Percentiles rank a stretch among this genome's conserved stretches.
These are phyloP conservation scores for Allomyces macrogynus DNA, from an alignment of 192 early-diverging fungal genomes.

Conservation along the genomic window DNA sequence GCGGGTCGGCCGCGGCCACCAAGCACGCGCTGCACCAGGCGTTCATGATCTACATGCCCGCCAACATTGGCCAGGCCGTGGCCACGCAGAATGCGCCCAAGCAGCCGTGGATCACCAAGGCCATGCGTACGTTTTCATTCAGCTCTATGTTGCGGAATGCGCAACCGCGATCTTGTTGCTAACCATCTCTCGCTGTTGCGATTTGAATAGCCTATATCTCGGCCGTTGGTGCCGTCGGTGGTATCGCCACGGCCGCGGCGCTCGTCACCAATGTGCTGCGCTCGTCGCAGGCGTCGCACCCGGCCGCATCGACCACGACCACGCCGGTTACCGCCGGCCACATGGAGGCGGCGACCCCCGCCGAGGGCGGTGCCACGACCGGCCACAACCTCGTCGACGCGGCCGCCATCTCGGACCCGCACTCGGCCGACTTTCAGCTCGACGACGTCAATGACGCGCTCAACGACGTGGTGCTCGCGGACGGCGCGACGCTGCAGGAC, in stretches of 20 bases:
- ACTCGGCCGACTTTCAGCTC: background rate
- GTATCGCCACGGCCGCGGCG: background rate
- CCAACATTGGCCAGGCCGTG: background rate
- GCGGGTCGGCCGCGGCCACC: too few relatives aligned
- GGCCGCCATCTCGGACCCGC: background rate
- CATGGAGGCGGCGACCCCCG: too few relatives aligned
- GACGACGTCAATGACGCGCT: background rate
- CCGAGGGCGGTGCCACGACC: background rate
- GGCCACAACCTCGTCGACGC: background rate
- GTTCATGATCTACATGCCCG: background rate
- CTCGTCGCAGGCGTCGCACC: background rate
- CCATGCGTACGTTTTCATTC: too few relatives aligned
- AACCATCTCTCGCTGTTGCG: too few relatives aligned
- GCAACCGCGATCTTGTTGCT: too few relatives aligned
- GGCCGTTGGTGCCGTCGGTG: background rate
- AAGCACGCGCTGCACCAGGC: too few relatives aligned
- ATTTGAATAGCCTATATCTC: background rate
- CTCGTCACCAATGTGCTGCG: background rate
- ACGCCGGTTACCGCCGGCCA: background rate
- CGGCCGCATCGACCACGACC: background rate
- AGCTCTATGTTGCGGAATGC: too few relatives aligned
- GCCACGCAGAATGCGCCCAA: too few relatives aligned
- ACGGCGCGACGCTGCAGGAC: too few relatives aligned
- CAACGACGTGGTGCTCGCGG: too few relatives aligned
- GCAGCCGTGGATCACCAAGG: too few relatives aligned